phyloP scores from a whole-genome alignment of 257 asterid genomes.

The Nicotiana tabacum region DNA sequence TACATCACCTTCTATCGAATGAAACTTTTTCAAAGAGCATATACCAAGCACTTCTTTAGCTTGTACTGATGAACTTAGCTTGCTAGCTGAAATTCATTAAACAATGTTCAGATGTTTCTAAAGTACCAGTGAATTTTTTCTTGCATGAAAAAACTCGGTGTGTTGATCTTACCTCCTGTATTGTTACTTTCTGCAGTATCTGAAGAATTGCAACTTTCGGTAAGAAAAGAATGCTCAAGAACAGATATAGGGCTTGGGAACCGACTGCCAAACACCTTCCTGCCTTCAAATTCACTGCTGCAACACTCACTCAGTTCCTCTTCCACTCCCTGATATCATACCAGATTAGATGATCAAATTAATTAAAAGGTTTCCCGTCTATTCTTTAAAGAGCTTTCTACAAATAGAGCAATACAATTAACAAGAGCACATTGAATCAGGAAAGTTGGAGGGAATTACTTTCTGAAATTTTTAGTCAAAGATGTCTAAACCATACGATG shows the following conservation, averaged over 20 bases:
- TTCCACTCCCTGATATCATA: conserved; percentile 27
- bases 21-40: conserved; percentile 27
- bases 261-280: conserved; percentile 32
- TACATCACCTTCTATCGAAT: conserved; percentile 36
- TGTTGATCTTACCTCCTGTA: conserved; percentile 42
- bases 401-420: neutral
- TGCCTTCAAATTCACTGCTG: conserved; percentile 25
- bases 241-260: conserved; percentile 42
- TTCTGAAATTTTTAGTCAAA: neutral
- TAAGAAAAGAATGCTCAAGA: conserved; percentile 30
- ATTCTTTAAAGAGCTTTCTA: neutral
- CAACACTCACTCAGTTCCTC: conserved; percentile 29
- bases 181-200: conserved; percentile 44
- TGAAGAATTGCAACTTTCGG: conserved; percentile 42
- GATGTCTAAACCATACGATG: neutral
- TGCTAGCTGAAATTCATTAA: conserved; percentile 47
- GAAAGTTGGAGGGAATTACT: neutral
- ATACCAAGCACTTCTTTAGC: conserved; percentile 49
- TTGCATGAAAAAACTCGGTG: neutral
- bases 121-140: neutral
- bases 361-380: neutral
- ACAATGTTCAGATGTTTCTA: neutral
- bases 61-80: conserved; percentile 50
- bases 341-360: neutral
- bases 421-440: neutral